phyloP scores from a whole-genome alignment of 345 rosid genomes.

The Erodium maritimum region DNA sequence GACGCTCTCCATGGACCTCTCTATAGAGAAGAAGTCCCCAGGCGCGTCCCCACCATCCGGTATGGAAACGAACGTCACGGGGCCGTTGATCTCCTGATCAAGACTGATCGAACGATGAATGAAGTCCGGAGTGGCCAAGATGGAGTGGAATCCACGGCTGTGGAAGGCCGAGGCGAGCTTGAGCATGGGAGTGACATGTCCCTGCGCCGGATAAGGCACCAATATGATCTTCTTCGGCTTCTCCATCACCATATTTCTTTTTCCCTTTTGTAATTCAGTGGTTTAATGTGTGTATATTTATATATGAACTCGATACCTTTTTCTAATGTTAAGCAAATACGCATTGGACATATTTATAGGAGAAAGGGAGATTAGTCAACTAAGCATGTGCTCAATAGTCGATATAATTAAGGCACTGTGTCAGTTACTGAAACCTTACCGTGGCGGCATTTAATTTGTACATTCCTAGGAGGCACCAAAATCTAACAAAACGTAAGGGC shows the following conservation, averaged over 20 bases:
- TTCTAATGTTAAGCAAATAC: too few species aligned
- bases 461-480: too few species aligned
- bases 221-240: conserved; percentile 25
- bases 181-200: conserved; percentile 66
- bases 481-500: too few species aligned
- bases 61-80: conserved; percentile 20
- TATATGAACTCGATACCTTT: too few species aligned
- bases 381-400: too few species aligned
- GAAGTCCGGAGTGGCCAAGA: conserved; percentile 40
- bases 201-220: conserved; percentile 76
- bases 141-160: conserved; percentile 33
- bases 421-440: too few species aligned
- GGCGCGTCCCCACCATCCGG: conserved; percentile 33
- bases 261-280: background rate
- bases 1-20: conserved; percentile 43
- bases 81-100: too few species aligned
- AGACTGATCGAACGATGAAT: conserved; percentile 43
- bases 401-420: too few species aligned
- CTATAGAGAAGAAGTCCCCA: conserved; percentile 48
- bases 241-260: conserved; percentile 6
- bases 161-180: conserved; percentile 37
- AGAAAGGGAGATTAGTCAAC: too few species aligned
- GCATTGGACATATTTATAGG: too few species aligned
- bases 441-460: too few species aligned
- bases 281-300: too few species aligned